Base-by-base conservation (phyloP, 2,329 filamentous ascomycete species). In the Colletotrichum lentis region DNA sequence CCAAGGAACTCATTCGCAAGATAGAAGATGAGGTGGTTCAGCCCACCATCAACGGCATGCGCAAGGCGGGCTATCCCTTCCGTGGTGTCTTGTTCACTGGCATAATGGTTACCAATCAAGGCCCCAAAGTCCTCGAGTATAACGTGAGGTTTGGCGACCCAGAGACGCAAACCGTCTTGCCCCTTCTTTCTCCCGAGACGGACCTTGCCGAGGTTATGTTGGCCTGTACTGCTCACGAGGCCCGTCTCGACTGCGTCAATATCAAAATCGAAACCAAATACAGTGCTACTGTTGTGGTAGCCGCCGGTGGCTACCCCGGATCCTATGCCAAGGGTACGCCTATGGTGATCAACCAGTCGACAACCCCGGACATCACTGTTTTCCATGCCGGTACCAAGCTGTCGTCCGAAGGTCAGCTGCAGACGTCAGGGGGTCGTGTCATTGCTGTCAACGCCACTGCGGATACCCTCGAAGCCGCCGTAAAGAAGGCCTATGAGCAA, bases 121-220 rank as follows among this genome's bases (percentile, higher is more conserved):
- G 93, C 0, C 89, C 92, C 11, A 92, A 91, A 77, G 89, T 92
- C 7, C 84, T 97, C 54, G 93, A 97, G 78, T 97, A 97, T 81
- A 97, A 97, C 73, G 93, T 95, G 43, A 88, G 93, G 60, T 96
- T 96, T 75, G 93, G 93, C 47, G 93, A 97, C 74, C 93, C 93
- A 1, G 93, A 97, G 79, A 94, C 92, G 0, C 93, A 97, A 79
- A 94, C 90, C 2, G 83, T 96, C 24, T 82, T 97, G 16, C 88
- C 91, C 2, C 82, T 97, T 20, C 84, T 97, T 73, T 89, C 85
- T 44, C 78, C 84, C 46, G 88, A 95, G 68, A 92, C 90, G 12
- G 94, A 97, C 79, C 84, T 97, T 44, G 93, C 93, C 0, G 88
- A 92, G 76, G 84, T 97, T 69, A 92, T 97, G 89, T 82, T 93